Conservation (phyloP, 2,329 filamentous ascomycete species). For the Colletotrichum liaoningense region DNA sequence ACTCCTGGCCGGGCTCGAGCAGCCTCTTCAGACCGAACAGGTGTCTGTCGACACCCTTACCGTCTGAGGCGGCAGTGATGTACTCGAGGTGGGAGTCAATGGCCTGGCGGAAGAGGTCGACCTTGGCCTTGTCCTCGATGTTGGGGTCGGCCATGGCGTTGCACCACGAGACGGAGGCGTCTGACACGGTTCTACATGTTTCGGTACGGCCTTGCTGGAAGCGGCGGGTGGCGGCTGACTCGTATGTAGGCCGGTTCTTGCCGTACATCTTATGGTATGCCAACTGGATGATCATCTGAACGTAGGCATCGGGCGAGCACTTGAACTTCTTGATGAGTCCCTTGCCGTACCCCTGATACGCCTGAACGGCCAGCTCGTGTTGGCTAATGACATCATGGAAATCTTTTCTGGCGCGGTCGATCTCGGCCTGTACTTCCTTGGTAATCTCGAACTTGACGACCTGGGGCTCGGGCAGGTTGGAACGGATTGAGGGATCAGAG, state of each 20-base stretch:
- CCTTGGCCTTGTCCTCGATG: conserved; percentile 71
- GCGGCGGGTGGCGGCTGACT: conserved; percentile 92
- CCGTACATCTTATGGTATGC: conserved; percentile 99
- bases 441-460: conserved; percentile 83
- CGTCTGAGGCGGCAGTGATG: conserved; percentile 88
- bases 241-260: conserved; percentile 96
- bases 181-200: conserved; percentile 91
- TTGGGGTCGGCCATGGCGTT: conserved; percentile 81
- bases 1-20: conserved; percentile 80
- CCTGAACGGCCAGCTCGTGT: conserved; percentile 93
- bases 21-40: conserved; percentile 97
- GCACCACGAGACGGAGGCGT: conserved; percentile 93
- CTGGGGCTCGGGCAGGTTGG: conserved; percentile 84
- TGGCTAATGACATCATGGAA: conserved; percentile 85
- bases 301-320: conserved; percentile 96
- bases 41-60: conserved; percentile 94
- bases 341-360: conserved; percentile 98
- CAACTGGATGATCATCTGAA: conserved; percentile 98
- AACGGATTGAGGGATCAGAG: conserved; percentile 80
- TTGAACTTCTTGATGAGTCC: conserved; percentile 99
- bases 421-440: conserved; percentile 78
- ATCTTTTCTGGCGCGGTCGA: conserved; percentile 81
- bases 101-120: conserved; percentile 84
- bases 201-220: conserved; percentile 98
- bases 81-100: conserved; percentile 88